Evolutionary conservation across 1,284 basidiomycete species (phyloP).

Genomic region (Stygiomarasmius scandens): DNA sequence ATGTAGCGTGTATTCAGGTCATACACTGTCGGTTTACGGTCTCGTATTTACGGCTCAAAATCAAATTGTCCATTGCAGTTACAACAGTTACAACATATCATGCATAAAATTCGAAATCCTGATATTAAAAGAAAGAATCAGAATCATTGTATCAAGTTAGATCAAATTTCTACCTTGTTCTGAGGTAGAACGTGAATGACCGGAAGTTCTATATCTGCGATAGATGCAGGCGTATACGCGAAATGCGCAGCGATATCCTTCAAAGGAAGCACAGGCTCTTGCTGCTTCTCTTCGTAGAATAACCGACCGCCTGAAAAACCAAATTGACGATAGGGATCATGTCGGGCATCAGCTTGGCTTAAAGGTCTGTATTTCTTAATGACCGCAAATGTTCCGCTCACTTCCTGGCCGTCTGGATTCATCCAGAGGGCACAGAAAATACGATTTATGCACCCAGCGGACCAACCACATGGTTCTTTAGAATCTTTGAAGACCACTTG

Average conservation of each 20-base stretch:
- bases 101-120: neutral
- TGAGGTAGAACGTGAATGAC: conserved; percentile 2
- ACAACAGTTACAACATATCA: too few relatives aligned
- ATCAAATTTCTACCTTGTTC: conserved; percentile 1
- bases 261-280: neutral
- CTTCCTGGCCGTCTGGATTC: neutral
- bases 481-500: conserved; percentile 7
- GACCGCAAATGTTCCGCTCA: neutral
- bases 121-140: neutral
- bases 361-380: neutral
- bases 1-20: too few relatives aligned
- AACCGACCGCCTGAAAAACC: conserved; percentile 7
- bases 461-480: neutral
- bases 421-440: conserved; percentile 1
- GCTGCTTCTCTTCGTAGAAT: neutral
- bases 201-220: neutral
- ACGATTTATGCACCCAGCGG: neutral
- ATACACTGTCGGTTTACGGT: too few relatives aligned
- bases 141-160: neutral
- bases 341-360: neutral
- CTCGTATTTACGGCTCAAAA: too few relatives aligned
- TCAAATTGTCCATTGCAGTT: too few relatives aligned
- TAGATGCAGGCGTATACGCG: neutral
- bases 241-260: conserved; percentile 1
- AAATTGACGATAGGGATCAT: conserved; percentile 1